Evolutionary conservation across 2,329 filamentous ascomycete species (phyloP), one percentile per base, ranked within the genome.

Genomic region (Aplosporella prunicola): DNA sequence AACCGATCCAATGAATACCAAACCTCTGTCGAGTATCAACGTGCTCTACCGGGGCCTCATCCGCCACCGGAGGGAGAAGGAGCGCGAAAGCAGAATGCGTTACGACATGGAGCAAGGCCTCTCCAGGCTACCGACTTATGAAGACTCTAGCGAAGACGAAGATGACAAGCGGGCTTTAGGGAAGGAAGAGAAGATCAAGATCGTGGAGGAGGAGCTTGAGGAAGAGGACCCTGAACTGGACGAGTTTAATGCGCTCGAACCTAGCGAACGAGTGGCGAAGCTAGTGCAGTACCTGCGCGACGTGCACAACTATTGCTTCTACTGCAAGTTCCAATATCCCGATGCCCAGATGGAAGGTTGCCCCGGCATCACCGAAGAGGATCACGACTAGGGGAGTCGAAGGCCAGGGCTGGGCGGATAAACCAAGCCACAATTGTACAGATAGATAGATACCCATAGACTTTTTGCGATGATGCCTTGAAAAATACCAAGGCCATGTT

Each of bases 261-360:
- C 76, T 2, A 64, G 64, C 2, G 81, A 93, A 49, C 74, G 76
- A 46, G 61, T 96, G 44, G 62, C 66, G 7, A 75, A 67, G 47
- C 58, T 93, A 10, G 71, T 94, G 8, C 57, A 63, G 13, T 78
- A 83, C 58, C 58, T 98, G 37, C 73, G 91, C 24, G 67, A 76
- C 32, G 72, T 73, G 52, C 76, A 86, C 52, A 62, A 69, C 29
- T 98, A 98, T 56, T 98, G 91, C 63, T 94, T 95, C 56, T 98
- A 88, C 83, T 98, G 91, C 62, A 96, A 95, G 58, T 82, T 73
- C 59, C 67, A 68, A 35, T 98, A 95, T 56, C 73, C 78, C 0
- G 78, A 86, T 51, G 66, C 64, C 23, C 61, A 66, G 23, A 79
- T 95, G 80, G 85, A 91, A 9, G 88, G 84, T 0, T 98, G 91